These are phyloP conservation scores for Plasmodium cynomolgi DNA, from an alignment of 169 alveolate species.

Conservation along the genomic window DNA sequence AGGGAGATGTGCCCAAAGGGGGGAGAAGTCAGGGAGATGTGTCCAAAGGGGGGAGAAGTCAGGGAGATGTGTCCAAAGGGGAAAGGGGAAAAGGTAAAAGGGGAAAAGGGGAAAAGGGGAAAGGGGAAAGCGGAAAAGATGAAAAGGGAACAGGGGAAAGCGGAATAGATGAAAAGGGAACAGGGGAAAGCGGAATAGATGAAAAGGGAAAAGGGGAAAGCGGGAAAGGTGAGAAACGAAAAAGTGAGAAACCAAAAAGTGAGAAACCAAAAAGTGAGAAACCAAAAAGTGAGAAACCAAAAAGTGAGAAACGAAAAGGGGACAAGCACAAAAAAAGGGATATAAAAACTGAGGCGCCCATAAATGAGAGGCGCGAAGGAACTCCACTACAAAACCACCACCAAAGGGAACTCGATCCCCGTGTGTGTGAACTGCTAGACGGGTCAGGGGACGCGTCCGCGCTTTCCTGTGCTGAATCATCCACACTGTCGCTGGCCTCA, in stretches of 20 bases:
- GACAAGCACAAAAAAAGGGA: background rate
- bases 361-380: background rate
- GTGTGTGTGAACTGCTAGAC: background rate
- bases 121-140: background rate
- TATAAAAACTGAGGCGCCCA: background rate
- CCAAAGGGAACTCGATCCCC: background rate
- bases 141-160: background rate
- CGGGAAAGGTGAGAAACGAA: too few relatives aligned
- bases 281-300: too few relatives aligned
- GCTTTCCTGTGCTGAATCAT: background rate
- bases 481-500: conserved; percentile 10
- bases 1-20: background rate
- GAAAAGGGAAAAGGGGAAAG: background rate
- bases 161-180: background rate
- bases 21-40: background rate
- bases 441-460: background rate
- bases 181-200: background rate
- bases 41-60: background rate
- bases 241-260: too few relatives aligned
- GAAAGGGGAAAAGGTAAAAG: background rate
- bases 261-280: too few relatives aligned
- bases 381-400: background rate
- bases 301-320: background rate
- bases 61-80: background rate
- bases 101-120: background rate